Base-by-base conservation (phyloP, 306 rosid species). In the Dicorynia guianensis region DNA sequence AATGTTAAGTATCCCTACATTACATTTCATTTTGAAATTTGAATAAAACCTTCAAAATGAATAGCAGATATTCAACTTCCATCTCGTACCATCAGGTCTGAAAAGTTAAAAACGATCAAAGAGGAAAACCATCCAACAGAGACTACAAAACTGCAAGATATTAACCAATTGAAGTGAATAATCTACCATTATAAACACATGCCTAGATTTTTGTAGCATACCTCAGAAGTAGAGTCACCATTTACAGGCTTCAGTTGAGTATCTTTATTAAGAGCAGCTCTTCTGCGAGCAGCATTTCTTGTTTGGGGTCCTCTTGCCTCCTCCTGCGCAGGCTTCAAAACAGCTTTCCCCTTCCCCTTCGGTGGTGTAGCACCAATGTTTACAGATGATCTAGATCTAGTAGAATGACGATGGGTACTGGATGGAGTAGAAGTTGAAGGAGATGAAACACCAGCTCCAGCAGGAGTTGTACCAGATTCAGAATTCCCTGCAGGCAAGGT, bases 141-240 rank as follows among this genome's bases (percentile, higher is more conserved):
- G 17, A 62, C 30, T 11, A 20, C 53, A 82, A 19, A 52, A 49
- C 4, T 36, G 13, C 58, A 15, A 19, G 39, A 33, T 65, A 15
- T 7, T 18, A 38, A 58, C 12, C 4, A 39, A 57, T 52, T 12
- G 47, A 7, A 49, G 14, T 35, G 49, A 63, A 68, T 13, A 40
- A 4, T 25, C 39, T 19, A 43, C 11, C 56, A 59, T 42, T 55
- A 25, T 14, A 3, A 70, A 79, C 36, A 11, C 61, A 49, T 14
- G 61, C 43, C 38, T 30, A 40, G 66, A 49, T 72, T 69, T 63
- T 74, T 64, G 56, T 43, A 35, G 64, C 83, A 79, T 81, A 96
- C 99, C 99, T 96, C 99, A 66, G 99, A 96, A 39, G 98, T 92
- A 67, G 98, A 90, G 83, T 96, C 98, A 77, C 93, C 98, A 63